These are phyloP conservation scores for Sclerotinia glacialis DNA, from an alignment of 2,329 filamentous ascomycete genomes.

Conservation along the genomic window DNA sequence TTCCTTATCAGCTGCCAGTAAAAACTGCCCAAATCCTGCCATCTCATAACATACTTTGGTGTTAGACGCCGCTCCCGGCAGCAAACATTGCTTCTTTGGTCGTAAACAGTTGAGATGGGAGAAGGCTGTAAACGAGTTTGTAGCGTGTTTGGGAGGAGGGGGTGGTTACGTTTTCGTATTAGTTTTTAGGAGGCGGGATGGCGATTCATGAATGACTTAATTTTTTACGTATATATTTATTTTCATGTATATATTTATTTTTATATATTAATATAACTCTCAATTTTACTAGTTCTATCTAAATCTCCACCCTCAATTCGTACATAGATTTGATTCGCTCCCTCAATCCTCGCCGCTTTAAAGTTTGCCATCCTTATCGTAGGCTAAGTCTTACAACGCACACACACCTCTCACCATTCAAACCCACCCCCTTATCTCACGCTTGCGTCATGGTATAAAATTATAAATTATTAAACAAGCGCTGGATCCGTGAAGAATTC, in stretches of 20 bases:
- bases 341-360: conserved; percentile 1
- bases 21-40: conserved; percentile 62
- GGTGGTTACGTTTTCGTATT: not conserved
- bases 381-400: no score
- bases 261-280: no score
- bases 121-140: conserved; percentile 52
- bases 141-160: conserved; percentile 28
- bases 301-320: no score
- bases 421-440: conserved; percentile 1
- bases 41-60: conserved; percentile 52
- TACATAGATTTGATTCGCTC: not conserved
- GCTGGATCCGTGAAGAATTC: conserved; percentile 11
- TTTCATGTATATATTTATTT: no score
- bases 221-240: no score
- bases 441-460: conserved; percentile 1
- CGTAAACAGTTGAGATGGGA: conserved; percentile 43
- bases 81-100: conserved; percentile 56
- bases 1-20: conserved; percentile 53
- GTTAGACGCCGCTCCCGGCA: conserved; percentile 55
- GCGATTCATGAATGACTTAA: no score
- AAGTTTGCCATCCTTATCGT: conserved; percentile 2
- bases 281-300: no score
- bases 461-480: conserved; percentile 9
- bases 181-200: not conserved
- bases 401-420: not conserved